Evolutionary conservation across 257 asterid species (phyloP).

Genomic region (Jasminum sambac): DNA sequence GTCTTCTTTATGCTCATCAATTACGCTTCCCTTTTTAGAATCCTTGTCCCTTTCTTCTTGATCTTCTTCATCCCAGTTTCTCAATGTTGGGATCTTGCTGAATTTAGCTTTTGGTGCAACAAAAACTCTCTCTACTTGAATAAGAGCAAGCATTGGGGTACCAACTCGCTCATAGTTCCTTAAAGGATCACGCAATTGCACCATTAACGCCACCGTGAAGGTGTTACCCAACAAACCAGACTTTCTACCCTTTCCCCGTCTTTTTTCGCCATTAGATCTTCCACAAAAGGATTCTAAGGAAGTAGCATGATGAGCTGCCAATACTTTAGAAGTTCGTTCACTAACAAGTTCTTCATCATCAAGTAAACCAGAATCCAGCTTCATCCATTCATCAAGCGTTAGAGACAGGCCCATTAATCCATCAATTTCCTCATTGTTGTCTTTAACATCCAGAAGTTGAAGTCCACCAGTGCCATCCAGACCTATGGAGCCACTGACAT

Average conservation of each 20-base stretch:
- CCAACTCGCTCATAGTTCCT: constrained; percentile 91
- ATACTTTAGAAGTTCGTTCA: constrained; percentile 71
- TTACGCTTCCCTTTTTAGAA: constrained; percentile 25
- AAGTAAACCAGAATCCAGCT: constrained; percentile 84
- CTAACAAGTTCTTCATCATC: constrained; percentile 66
- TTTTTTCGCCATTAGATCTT: constrained; percentile 72
- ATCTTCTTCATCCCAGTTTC: constrained; percentile 42
- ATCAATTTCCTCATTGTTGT: constrained; percentile 68
- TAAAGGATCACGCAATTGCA: constrained; percentile 91
- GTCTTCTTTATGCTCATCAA: constrained; percentile 47
- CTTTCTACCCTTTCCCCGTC: constrained; percentile 64
- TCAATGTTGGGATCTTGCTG: constrained; percentile 48
- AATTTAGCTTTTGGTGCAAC: constrained; percentile 88
- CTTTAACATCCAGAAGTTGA: constrained; percentile 73
- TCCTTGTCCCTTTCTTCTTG: constrained; percentile 30
- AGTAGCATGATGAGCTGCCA: constrained; percentile 91
- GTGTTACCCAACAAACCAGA: constrained; percentile 87
- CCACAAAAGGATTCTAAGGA: constrained; percentile 62
- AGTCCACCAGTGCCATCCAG: constrained; percentile 88
- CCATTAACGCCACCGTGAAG: constrained; percentile 94
- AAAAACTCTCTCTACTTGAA: constrained; percentile 92
- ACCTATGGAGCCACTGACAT: constrained; percentile 59
- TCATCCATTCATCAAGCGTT: constrained; percentile 97
- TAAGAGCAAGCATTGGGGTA: constrained; percentile 91
- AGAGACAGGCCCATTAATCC: constrained; percentile 90